phyloP scores from a whole-genome alignment of 1,284 basidiomycete species.

The Boletus smithii region DNA sequence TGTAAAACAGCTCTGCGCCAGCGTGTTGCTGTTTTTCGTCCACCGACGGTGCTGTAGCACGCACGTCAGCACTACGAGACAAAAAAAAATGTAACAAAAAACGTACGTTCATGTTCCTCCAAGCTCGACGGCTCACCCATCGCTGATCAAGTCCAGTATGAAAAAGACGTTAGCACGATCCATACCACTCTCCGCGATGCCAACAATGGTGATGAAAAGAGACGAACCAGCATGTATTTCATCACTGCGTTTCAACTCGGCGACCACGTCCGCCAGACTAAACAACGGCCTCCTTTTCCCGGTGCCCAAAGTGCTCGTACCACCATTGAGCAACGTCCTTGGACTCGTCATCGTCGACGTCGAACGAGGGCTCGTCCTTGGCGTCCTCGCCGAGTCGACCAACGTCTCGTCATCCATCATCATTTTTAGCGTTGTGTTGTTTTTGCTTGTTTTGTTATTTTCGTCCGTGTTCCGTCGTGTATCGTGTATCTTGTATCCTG shows the following conservation, averaged over 20 bases:
- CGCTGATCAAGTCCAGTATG: conserved; percentile 13
- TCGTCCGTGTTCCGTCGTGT: neutral
- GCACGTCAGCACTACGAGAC: neutral
- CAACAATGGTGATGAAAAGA: neutral
- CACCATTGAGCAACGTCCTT: conserved; percentile 12
- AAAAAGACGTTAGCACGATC: neutral
- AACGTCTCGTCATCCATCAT: conserved; percentile 32
- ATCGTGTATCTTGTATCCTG: too few species aligned
- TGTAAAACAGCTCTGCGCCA: conserved; percentile 23
- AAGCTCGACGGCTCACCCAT: conserved; percentile 20
- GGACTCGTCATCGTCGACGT: conserved; percentile 19
- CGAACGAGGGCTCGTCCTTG: conserved; percentile 21
- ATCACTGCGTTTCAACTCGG: conserved; percentile 19
- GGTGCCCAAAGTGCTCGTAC: conserved; percentile 1
- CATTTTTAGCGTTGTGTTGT: too few species aligned
- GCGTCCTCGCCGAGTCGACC: conserved; percentile 21
- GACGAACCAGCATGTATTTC: conserved; percentile 19
- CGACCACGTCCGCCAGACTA: conserved; percentile 24
- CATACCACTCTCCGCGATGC: neutral
- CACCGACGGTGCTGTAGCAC: conserved; percentile 16
- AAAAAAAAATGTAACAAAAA: neutral
- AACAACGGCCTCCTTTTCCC: conserved; percentile 5
- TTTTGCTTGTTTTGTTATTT: neutral
- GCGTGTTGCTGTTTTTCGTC: conserved; percentile 28
- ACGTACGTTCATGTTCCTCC: conserved; percentile 23